These are phyloP conservation scores for Tetraselmis chui DNA, from an alignment of 139 green algal genomes.

Conservation along the genomic window DNA sequence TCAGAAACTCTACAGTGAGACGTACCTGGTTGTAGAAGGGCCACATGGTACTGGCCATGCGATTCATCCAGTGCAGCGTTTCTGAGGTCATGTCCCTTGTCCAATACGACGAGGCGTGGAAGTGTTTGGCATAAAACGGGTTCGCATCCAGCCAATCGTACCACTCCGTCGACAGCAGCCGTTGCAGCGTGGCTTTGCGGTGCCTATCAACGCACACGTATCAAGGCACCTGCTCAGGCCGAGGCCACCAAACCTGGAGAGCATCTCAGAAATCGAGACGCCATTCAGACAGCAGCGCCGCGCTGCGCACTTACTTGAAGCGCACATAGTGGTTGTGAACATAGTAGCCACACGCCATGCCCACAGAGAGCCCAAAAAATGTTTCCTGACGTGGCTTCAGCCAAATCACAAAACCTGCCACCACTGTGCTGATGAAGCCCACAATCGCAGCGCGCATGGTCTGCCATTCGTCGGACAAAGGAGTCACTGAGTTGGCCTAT, in stretches of 20 bases:
- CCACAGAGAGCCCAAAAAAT: background rate
- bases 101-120: background rate
- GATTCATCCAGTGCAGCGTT: background rate
- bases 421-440: no score
- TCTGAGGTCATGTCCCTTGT: background rate
- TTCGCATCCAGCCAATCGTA: background rate
- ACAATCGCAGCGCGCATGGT: no score
- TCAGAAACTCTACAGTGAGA: no score
- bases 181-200: background rate
- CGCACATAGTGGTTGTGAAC: background rate
- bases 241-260: background rate
- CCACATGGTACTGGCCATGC: background rate
- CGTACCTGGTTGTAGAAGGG: background rate
- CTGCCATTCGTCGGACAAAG: background rate
- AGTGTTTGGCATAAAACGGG: background rate
- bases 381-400: background rate
- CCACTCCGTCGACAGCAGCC: background rate
- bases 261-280: no score
- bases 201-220: background rate
- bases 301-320: background rate
- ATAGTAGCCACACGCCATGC: background rate
- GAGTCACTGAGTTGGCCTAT: background rate
- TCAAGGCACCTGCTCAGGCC: background rate
- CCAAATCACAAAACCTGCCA: background rate
- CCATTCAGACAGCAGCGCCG: background rate